A percentile compares a stretch with the other conserved stretches of the same genome.
These are phyloP conservation scores for Cyathus striatus DNA, from an alignment of 768 basidiomycete species.

Conservation along the genomic window DNA sequence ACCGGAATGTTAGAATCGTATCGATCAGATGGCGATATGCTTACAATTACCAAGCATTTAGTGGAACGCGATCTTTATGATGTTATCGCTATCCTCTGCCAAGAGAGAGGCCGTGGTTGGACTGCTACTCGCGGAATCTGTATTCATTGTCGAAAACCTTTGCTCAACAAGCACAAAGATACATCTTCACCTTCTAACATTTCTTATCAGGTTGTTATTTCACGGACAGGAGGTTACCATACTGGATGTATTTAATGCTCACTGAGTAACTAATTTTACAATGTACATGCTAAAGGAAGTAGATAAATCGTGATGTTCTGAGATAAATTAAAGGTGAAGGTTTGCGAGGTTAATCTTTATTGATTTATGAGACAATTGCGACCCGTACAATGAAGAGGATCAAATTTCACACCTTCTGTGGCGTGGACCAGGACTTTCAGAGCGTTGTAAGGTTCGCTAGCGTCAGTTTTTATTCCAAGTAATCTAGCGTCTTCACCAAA, in stretches of 20 bases:
- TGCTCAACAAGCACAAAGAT: conserved; percentile 15
- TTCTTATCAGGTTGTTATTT: conserved; percentile 35
- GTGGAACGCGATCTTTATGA: conserved; percentile 80
- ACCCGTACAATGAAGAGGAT: too few relatives aligned
- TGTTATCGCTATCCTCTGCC: conserved; percentile 53
- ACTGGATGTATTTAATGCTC: conserved; percentile 24
- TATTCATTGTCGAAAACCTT: conserved; percentile 43
- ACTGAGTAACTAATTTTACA: too few relatives aligned
- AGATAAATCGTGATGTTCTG: too few relatives aligned
- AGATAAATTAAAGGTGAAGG: too few relatives aligned
- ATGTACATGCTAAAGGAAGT: too few relatives aligned
- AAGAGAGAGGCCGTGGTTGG: conserved; percentile 63
- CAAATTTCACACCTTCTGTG: conserved; percentile 33
- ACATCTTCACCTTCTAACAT: conserved; percentile 8
- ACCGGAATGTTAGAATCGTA: conserved; percentile 96
- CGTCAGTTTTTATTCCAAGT: conserved; percentile 60
- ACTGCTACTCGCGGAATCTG: conserved; percentile 44
- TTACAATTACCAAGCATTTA: conserved; percentile 78
- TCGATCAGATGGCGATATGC: conserved; percentile 85
- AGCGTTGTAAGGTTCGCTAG: conserved; percentile 44
- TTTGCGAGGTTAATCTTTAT: too few relatives aligned
- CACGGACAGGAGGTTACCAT: conserved; percentile 64
- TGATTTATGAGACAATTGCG: too few relatives aligned
- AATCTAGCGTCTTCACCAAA: conserved; percentile 73
- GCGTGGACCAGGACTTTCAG: conserved; percentile 59